A percentile compares a stretch with the other conserved stretches of the same genome.
Conservation (phyloP, 2,329 filamentous ascomycete species). For the Monosporascus sp. region DNA sequence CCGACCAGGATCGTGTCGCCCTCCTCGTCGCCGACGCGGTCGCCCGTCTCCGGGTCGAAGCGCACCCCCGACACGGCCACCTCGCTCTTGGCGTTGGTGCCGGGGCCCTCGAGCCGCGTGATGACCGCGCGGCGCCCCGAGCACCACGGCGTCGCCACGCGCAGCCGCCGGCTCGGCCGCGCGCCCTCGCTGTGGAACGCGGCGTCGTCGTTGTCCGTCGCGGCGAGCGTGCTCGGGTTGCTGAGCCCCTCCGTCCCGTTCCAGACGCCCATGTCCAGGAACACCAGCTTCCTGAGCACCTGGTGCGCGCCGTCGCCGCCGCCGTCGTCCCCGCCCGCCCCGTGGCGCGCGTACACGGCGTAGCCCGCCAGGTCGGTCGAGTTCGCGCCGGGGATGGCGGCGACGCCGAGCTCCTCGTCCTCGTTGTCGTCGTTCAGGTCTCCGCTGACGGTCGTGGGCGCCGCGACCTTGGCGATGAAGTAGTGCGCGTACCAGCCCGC, state of each 20-base stretch:
- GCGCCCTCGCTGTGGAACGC: constrained; percentile 22
- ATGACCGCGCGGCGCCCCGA: constrained; percentile 16
- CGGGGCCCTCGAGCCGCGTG: constrained; percentile 25
- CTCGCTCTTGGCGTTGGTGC: constrained; percentile 31
- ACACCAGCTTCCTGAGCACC: constrained; percentile 25
- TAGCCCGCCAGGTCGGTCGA: constrained; percentile 29
- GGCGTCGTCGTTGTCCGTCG: constrained; percentile 21
- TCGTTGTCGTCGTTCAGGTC: constrained; percentile 2
- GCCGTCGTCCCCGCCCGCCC: background rate
- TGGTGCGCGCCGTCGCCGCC: background rate
- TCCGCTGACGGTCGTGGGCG: background rate
- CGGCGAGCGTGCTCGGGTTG: constrained; percentile 29
- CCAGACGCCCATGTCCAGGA: constrained; percentile 32
- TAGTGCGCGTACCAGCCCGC: constrained; percentile 30
- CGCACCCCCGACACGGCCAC: constrained; percentile 26
- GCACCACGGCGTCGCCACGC: constrained; percentile 26
- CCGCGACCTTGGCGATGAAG: constrained; percentile 26
- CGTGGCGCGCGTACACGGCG: constrained; percentile 19
- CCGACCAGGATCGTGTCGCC: constrained; percentile 22
- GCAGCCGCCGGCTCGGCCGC: constrained; percentile 20
- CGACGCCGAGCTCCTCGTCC: constrained; percentile 14
- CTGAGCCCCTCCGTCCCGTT: constrained; percentile 29
- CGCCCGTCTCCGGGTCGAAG: constrained; percentile 25
- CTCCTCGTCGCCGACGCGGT: constrained; percentile 11
- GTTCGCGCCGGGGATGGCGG: constrained; percentile 29